Base-by-base conservation (phyloP, 495 filamentous ascomycete species). In the Annulohypoxylon stygium region DNA sequence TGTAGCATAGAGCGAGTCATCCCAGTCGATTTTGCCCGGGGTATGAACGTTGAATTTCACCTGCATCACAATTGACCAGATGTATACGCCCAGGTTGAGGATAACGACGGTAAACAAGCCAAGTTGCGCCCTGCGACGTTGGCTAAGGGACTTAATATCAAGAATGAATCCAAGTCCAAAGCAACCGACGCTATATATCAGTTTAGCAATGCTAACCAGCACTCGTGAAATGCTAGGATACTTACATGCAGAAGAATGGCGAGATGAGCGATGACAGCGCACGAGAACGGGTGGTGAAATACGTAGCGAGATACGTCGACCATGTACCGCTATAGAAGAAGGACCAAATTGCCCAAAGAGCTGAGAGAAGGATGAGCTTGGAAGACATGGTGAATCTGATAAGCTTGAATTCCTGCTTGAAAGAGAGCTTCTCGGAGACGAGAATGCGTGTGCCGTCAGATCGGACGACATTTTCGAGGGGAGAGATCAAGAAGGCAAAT, bases 241-340 rank as follows among this genome's bases (percentile, higher is more conserved):
- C 71, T 59, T 48, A 74, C 71, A 74, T 74, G 71, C 71, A 74
- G 50, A 74, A 67, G 43, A 70, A 71, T 10, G 71, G 71, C 9
- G 71, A 70, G 41, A 74, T 45, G 61, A 74, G 71, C 16, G 71
- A 74, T 16, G 71, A 74, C 26, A 87, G 73, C 12, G 83, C 80
- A 20, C 85, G 76, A 25, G 81, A 76, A 8, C 83, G 81, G 12
- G 85, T 83, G n/a, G 83, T 82, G 73, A 87, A 86, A 59, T 87
- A 86, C 43, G 80, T 83, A 16, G 80, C 83, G 34, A 86, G 73
- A 66, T 86, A 87, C 39, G 84, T 86, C 6, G 79, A 80, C 67
- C 86, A 85, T 12, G 84, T 83, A n/a, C 76, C 70, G 34, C 71
- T 71, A 76, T 64, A 86, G 77, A 33, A 84, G 82, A 58, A 86